phyloP scores from a whole-genome alignment of 2,329 filamentous ascomycete species.

The Botrytis sinoallii region DNA sequence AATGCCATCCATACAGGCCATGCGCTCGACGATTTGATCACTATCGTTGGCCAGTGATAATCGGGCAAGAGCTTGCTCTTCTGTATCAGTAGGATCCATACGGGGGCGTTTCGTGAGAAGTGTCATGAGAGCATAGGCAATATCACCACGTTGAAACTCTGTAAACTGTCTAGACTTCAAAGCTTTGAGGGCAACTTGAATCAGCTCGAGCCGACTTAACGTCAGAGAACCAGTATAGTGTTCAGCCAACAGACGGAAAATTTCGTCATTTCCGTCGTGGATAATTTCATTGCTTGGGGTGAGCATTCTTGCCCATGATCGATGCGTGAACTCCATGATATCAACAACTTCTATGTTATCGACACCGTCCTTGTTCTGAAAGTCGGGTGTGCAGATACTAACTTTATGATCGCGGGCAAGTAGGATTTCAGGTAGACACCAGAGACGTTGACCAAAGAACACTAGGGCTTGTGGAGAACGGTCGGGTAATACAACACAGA shows the following conservation, averaged over 20 bases:
- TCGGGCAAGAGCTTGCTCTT: constrained; percentile 37
- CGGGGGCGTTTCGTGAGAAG: constrained; percentile 34
- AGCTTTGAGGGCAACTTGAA: constrained; percentile 15
- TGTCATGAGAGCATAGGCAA: constrained; percentile 39
- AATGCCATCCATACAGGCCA: constrained; percentile 29
- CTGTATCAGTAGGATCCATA: constrained; percentile 31
- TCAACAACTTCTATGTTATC: constrained; percentile 18
- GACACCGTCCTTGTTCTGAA: not conserved
- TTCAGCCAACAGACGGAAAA: constrained; percentile 18
- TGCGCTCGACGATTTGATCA: constrained; percentile 37
- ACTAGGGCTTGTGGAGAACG: constrained; percentile 7
- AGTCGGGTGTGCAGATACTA: constrained; percentile 9
- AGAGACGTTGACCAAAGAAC: constrained; percentile 18
- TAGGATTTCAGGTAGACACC: constrained; percentile 19
- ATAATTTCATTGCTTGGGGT: not conserved
- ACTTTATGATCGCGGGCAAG: constrained; percentile 21
- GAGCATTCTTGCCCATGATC: constrained; percentile 16
- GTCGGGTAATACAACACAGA: constrained; percentile 18
- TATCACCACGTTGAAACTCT: constrained; percentile 30
- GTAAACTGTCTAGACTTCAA: constrained; percentile 15
- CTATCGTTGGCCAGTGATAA: constrained; percentile 38
- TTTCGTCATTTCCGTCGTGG: constrained; percentile 17
- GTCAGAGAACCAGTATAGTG: constrained; percentile 17
- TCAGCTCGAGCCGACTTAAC: constrained; percentile 17
- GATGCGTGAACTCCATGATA: constrained; percentile 21